These are phyloP conservation scores for Eudorina sp. DNA, from an alignment of 139 green algal genomes.

Conservation along the genomic window DNA sequence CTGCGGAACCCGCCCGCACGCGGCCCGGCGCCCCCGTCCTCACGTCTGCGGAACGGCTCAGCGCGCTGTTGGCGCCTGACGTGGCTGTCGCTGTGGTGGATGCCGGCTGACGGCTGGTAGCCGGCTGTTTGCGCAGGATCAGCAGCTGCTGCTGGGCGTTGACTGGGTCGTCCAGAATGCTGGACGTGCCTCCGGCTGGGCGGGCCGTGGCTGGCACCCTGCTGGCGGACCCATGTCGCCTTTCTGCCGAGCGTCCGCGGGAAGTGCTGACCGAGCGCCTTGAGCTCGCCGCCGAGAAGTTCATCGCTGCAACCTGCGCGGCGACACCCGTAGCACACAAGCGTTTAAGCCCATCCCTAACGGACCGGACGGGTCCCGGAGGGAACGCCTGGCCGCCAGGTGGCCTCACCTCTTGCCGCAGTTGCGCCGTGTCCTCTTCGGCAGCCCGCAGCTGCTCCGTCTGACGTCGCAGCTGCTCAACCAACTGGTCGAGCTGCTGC, in stretches of 20 bases:
- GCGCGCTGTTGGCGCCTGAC: neutral
- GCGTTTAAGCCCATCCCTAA: too few species aligned
- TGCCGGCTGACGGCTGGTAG: neutral
- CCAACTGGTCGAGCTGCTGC: constrained; percentile 12
- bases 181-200: neutral
- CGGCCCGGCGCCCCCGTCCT: neutral
- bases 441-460: constrained; percentile 2
- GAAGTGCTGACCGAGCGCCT: neutral
- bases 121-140: constrained; percentile 35
- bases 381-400: neutral
- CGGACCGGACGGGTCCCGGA: too few species aligned
- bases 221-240: neutral
- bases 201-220: neutral
- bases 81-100: neutral
- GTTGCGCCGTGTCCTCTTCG: neutral
- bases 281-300: neutral
- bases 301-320: constrained; percentile 4
- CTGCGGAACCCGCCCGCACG: neutral
- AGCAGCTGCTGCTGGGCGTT: neutral
- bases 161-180: constrained; percentile 20
- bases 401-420: constrained; percentile 24
- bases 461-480: constrained; percentile 13
- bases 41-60: neutral
- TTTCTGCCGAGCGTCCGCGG: constrained; percentile 6
- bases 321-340: neutral